Conservation (phyloP, 2,329 filamentous ascomycete genomes). For the Fusarium continuum region DNA sequence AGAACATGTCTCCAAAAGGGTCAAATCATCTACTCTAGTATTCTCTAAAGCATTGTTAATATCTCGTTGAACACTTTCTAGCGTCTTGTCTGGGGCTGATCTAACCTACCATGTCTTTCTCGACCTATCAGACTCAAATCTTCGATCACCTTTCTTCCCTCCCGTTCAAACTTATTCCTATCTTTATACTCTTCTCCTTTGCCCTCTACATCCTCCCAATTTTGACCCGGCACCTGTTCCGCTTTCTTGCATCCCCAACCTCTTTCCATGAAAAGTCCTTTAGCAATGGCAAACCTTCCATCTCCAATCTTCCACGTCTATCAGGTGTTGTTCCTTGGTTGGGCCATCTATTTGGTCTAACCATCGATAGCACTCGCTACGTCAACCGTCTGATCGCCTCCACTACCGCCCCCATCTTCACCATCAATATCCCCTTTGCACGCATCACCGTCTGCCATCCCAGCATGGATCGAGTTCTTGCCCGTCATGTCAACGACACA, state of each 20-base stretch:
- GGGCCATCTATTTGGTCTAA: constrained; percentile 41
- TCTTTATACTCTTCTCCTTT: constrained; percentile 5
- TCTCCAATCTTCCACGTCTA: constrained; percentile 36
- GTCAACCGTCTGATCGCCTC: constrained; percentile 41
- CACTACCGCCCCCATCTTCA: constrained; percentile 39
- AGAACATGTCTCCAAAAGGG: neutral
- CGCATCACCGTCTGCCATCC: constrained; percentile 43
- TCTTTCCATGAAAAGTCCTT: constrained; percentile 11
- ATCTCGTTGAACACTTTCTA: neutral
- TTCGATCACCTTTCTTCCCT: constrained; percentile 8
- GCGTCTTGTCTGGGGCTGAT: neutral
- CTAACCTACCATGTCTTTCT: neutral
- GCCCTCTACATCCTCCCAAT: constrained; percentile 9
- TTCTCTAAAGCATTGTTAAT: neutral
- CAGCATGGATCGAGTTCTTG: constrained; percentile 42
- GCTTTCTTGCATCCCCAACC: neutral
- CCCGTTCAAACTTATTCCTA: constrained; percentile 17
- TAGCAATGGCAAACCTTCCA: constrained; percentile 9
- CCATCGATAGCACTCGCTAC: constrained; percentile 40
- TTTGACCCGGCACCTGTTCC: constrained; percentile 2
- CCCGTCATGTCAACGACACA: constrained; percentile 43
- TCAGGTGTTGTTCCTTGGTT: constrained; percentile 38
- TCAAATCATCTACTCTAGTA: neutral
- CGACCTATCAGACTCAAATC: neutral
- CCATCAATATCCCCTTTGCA: constrained; percentile 45